Evolutionary conservation across 1,284 basidiomycete species (phyloP), one percentile per base, ranked within the genome.

Genomic region (Amylostereum areolatum): DNA sequence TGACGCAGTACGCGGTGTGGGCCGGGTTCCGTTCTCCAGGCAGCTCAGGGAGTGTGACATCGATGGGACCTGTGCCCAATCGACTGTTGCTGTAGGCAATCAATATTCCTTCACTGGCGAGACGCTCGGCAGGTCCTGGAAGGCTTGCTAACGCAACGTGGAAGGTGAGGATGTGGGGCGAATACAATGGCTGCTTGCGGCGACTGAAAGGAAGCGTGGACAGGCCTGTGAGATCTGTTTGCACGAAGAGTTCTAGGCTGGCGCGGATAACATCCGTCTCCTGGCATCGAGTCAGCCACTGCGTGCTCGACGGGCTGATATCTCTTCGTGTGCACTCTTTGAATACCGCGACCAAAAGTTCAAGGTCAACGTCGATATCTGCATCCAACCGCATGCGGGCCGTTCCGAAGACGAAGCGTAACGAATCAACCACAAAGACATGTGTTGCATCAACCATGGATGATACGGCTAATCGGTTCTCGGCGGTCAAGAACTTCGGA

Each of bases 131-230:
- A 1, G 90, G 83, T 1, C 79, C 74, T 0, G 83, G 78, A 47
- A 88, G 76, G 47, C 80, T 80, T 4, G 91, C 89, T n/a, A 97
- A 70, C 0, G 90, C 80, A 69, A 93, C 85, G 60, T 97, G 89
- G 68, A 97, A 87, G 9, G 85, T 71, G 47, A 97, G 77, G 50
- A 97, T 69, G 55, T 91, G 81, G 6, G 83, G 77, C 5, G 83
- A 74, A 66, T 88, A 89, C 31, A 90, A 65, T 28, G 85, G 81
- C 52, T 78, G 74, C 50, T 82, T 83, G 42, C 78, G 77, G 18
- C 81, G 69, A n/a, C 86, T 74, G 9, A 83, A 67, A 2, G 76
- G 68, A 1, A 85, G 62, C 55, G 87, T 80, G 8, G 81, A 78
- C 27, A 85, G 63, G 10, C 89, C 88, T 28, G 79, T 77, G 5